Percentiles rank a stretch among this genome's conserved stretches.
Evolutionary conservation across 805 yeast genomes (phyloP).

Genomic region (Diddensiella santjacobensis): DNA sequence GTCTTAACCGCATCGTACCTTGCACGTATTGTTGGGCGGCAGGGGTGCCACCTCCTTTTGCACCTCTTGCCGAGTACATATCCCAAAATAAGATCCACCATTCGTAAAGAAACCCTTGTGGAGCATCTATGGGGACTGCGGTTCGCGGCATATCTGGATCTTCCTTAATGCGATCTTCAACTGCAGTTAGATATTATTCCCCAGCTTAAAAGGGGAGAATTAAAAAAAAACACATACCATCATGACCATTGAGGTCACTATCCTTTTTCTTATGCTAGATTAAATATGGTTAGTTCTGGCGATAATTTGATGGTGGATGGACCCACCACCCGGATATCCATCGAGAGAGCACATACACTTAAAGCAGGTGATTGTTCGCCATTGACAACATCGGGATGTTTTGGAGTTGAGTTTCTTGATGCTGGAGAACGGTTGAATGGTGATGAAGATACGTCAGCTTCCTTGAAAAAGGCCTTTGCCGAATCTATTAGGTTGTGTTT

Average conservation of each 20-base stretch:
- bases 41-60: slow-evolving; percentile 52
- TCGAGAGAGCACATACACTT: not conserved
- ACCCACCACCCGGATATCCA: too few relatives aligned
- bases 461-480: slow-evolving; percentile 69
- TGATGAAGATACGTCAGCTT: slow-evolving; percentile 55
- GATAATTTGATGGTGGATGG: too few relatives aligned
- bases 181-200: not conserved
- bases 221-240: slow-evolving; percentile 3
- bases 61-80: slow-evolving; percentile 75
- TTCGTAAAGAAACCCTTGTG: slow-evolving; percentile 81
- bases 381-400: slow-evolving; percentile 6
- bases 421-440: slow-evolving; percentile 31
- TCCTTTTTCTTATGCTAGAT: slow-evolving; percentile 17
- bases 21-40: slow-evolving; percentile 71
- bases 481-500: slow-evolving; percentile 70
- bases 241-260: slow-evolving; percentile 10
- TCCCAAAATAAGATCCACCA: slow-evolving; percentile 99
- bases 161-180: slow-evolving; percentile 6
- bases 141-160: slow-evolving; percentile 23
- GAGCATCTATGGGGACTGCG: slow-evolving; percentile 59
- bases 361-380: slow-evolving; percentile 7
- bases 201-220: too few relatives aligned
- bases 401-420: slow-evolving; percentile 14
- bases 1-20: slow-evolving; percentile 44
- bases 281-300: too few relatives aligned